Percentiles rank a stretch among this genome's conserved stretches.
Evolutionary conservation across 331 rosid species (phyloP).

Genomic region (Quercus tomentella): DNA sequence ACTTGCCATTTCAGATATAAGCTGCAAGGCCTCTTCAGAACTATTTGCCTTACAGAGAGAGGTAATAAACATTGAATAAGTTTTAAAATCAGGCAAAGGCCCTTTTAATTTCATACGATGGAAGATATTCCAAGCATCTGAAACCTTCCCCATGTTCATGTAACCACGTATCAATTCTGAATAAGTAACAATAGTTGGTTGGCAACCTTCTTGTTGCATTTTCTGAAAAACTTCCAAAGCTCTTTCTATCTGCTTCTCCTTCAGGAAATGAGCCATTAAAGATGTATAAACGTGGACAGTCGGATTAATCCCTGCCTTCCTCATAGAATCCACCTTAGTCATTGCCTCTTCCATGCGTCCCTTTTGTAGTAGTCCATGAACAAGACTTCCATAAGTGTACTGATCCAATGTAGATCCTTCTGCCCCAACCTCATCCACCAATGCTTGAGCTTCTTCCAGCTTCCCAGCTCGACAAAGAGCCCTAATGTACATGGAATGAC

Average conservation of each 20-base stretch:
- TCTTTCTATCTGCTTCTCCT: conserved; percentile 52
- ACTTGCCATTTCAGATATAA: conserved; percentile 57
- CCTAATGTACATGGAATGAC: conserved; percentile 55
- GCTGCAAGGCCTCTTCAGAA: conserved; percentile 76
- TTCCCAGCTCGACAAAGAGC: conserved; percentile 74
- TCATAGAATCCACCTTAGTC: conserved; percentile 61
- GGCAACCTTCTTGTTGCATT: conserved; percentile 65
- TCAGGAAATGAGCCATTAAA: conserved; percentile 57
- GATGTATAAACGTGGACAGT: conserved; percentile 83
- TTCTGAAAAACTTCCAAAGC: conserved; percentile 50
- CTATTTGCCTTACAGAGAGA: conserved; percentile 61
- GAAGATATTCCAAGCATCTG: conserved; percentile 74
- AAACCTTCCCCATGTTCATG: conserved; percentile 54
- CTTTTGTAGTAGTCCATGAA: conserved; percentile 65
- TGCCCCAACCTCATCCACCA: conserved; percentile 39
- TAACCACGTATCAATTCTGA: conserved; percentile 73
- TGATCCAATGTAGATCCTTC: conserved; percentile 43
- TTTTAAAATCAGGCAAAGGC: conserved; percentile 74
- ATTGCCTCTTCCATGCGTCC: conserved; percentile 66
- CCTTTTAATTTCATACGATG: conserved; percentile 63
- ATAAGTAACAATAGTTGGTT: conserved; percentile 65
- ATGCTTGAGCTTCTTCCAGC: conserved; percentile 63
- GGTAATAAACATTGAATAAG: conserved; percentile 68
- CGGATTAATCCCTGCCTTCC: conserved; percentile 48
- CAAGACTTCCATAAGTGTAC: conserved; percentile 73